Base-by-base conservation (phyloP, 2,329 filamentous ascomycete genomes). In the Penicillium oxalicum region DNA sequence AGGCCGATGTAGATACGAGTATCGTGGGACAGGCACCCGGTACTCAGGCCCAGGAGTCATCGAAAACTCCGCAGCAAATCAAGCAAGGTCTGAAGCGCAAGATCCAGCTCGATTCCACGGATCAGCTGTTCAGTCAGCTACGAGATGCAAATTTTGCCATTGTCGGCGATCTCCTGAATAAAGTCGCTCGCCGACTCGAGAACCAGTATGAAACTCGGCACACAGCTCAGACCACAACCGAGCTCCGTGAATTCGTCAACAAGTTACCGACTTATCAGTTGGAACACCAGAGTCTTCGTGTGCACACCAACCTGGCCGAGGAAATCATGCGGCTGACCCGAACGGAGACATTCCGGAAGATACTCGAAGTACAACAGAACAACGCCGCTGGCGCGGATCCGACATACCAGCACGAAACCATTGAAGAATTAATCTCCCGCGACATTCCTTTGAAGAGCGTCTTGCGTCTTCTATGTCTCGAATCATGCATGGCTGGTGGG, bases 131-230 rank as follows among this genome's bases (percentile, higher is more conserved):
- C 65, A 83, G 84, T 41, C 87, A 94, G 57, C 76, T 98, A 4
- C 84, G 91, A 48, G 88, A 97, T 66, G 84, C 88, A 36, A 98
- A 98, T 66, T 98, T 97, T 67, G 91, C 91, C 33, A 90, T 95
- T 47, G 90, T 98, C 35, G 93, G 93, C 11, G 84, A 83, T 45
- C 74, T 94, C 7, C 77, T 98, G 52, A 95, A 96, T 69, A 91
- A 91, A 66, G 87, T 94, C 9, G 94, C 93, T 4, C 83, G 90
- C 28, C 84, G 91, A 9, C 75, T 98, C 25, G 87, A 87, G 62
- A 88, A 75, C 58, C 91, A 96, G 63, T 95, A 95, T 65, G 90
- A 97, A 64, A 86, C 80, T 55, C 87, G 91, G 52, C 88, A 95
- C 66, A 82, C 82, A 42, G 86, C 88, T 4, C 94, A 93, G 66